Evolutionary conservation across 768 basidiomycete species (phyloP), one percentile per base, ranked within the genome.

Genomic region (Coprinopsis cinerea): DNA sequence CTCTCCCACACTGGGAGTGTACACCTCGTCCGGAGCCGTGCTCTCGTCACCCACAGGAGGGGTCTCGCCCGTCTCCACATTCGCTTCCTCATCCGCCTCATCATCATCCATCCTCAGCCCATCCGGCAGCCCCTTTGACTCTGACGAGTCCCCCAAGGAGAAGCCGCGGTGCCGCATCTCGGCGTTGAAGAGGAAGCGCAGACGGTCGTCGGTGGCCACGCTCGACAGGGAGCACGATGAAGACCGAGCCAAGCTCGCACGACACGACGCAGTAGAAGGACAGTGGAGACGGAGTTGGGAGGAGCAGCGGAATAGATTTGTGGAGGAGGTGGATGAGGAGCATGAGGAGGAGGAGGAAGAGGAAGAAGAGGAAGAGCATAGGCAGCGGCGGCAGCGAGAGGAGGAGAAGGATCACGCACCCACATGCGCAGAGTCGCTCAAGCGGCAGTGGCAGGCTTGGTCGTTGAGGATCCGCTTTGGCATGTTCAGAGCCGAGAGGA

Each of bases 371-470:
- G 27, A 23, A 5, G 52, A 53, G 18, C 44, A 36, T 26, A 37
- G 25, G 9, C 53, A 57, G 36, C 27, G n/a, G n/a, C 30, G n/a
- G 30, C 9, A n/a, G 30, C 30, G 30, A n/a, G n/a, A 44, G 23
- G 57, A 56, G 46, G 20, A 51, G 40, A 47, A 30, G 10, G 56
- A 62, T 46, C 68, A 62, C 55, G 82, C 79, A 2, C 83, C 83
- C 11, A 79, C 79, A 28, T 84, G 83, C 64, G 64, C 68, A 7
- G 69, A 82, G 59, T 67, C 64, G 41, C 62, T 85, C 36, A 67
- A 70, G 49, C 68, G 77, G 7, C 77, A 82, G 50, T 84, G 83
- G 82, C 79, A 82, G 56, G 79, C 81, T 7, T 53, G 83, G 24
- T 61, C 71, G 0, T 72, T 85, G 18, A 65, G 79, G 50, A 55